Evolutionary conservation across 306 rosid species (phyloP).

Genomic region (Neltuma alba): DNA sequence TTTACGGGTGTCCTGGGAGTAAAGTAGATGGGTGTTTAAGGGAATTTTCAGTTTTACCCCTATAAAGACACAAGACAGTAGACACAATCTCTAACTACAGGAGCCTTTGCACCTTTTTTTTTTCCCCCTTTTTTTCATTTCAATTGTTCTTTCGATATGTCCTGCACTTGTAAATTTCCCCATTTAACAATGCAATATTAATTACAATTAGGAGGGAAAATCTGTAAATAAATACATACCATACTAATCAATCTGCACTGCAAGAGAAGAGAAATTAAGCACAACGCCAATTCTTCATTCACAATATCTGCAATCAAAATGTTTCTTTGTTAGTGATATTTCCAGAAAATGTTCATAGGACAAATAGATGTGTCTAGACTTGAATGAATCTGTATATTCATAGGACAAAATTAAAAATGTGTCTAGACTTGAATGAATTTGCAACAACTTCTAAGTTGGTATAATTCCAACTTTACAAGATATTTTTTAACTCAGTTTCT

Average conservation of each 20-base stretch:
- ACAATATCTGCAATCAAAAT: not conserved
- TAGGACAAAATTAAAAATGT: not conserved
- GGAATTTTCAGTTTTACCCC: not conserved
- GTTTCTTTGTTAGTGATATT: not conserved
- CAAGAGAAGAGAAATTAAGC: not conserved
- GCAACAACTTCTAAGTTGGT: not conserved
- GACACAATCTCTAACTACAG: not conserved
- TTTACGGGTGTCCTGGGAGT: not conserved
- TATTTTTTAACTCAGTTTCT: not conserved
- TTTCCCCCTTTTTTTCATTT: not conserved
- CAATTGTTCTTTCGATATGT: not conserved
- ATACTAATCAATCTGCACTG: not conserved
- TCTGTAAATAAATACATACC: not conserved
- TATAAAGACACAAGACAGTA: no score
- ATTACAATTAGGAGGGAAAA: not conserved
- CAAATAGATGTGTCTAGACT: no score
- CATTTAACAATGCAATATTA: not conserved
- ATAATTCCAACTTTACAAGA: not conserved
- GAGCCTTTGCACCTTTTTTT: not conserved
- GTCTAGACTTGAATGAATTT: not conserved
- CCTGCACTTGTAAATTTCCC: not conserved
- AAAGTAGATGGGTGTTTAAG: not conserved
- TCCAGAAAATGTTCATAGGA: not conserved
- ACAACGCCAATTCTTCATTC: not conserved
- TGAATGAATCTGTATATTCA: not conserved